phyloP scores from a whole-genome alignment of 148 eudicot genomes.

The Polygonum aviculare region DNA sequence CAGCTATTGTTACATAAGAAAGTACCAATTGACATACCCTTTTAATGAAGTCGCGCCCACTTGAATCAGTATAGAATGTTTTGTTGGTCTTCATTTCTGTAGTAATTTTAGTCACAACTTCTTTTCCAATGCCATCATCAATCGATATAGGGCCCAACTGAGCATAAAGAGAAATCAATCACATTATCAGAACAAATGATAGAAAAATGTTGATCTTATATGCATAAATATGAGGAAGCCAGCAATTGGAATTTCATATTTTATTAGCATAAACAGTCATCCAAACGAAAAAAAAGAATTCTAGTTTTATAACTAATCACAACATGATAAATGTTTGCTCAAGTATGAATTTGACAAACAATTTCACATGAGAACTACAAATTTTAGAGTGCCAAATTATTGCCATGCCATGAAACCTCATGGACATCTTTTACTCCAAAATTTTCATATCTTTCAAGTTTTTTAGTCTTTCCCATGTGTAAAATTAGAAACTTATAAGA shows the following conservation, averaged over 20 bases:
- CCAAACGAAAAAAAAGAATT: neutral
- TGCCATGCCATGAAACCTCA: neutral
- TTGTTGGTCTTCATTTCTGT: conserved; percentile 50
- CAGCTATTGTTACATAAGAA: neutral
- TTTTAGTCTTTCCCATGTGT: neutral
- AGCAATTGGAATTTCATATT: neutral
- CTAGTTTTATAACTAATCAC: neutral
- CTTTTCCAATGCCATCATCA: conserved; percentile 83
- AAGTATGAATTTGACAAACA: neutral
- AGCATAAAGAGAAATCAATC: conserved; percentile 4
- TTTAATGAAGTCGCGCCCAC: conserved; percentile 90
- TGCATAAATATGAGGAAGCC: neutral
- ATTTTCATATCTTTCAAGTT: neutral
- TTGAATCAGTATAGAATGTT: conserved; percentile 88
- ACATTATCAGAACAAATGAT: neutral
- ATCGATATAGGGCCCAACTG: conserved; percentile 95
- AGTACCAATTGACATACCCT: conserved; percentile 39
- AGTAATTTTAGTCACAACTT: conserved; percentile 65
- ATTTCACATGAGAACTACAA: neutral
- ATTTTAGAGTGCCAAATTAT: neutral
- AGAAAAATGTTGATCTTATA: neutral
- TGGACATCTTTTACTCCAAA: neutral
- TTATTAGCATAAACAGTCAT: neutral
- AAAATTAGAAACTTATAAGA: neutral
- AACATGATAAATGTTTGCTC: neutral